Conservation (phyloP, 495 filamentous ascomycete species). For the Viridothelium virens region DNA sequence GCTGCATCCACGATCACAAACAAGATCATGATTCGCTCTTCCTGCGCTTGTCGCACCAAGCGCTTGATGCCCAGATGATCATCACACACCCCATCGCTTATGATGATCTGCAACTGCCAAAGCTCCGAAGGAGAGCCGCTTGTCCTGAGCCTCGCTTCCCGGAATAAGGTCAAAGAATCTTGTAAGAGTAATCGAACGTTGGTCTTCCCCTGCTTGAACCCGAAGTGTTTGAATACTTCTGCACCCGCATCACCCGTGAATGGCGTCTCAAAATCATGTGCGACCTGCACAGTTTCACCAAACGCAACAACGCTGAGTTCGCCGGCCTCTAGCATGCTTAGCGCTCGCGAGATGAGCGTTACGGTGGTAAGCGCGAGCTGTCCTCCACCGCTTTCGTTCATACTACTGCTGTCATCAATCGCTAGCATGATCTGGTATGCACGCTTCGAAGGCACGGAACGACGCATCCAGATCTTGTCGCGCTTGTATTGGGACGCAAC, state of each 20-base stretch:
- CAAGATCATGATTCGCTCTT: conserved; percentile 94
- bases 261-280: conserved; percentile 77
- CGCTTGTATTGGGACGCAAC: conserved; percentile 96
- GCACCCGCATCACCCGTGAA: conserved; percentile 79
- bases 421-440: conserved; percentile 95
- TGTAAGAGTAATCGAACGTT: conserved; percentile 73
- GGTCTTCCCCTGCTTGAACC: conserved; percentile 75
- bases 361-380: conserved; percentile 84
- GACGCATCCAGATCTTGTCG: conserved; percentile 99
- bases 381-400: conserved; percentile 65
- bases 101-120: conserved; percentile 93
- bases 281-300: conserved; percentile 74
- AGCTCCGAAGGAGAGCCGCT: conserved; percentile 61
- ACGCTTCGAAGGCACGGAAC: conserved; percentile 81
- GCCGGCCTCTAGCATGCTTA: conserved; percentile 88
- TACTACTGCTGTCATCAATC: conserved; percentile 89
- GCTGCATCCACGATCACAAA: conserved; percentile 91
- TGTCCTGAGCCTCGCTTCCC: conserved; percentile 57
- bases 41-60: conserved; percentile 75
- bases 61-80: conserved; percentile 75
- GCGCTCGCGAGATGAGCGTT: conserved; percentile 72
- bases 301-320: conserved; percentile 86
- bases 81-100: conserved; percentile 88
- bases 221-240: conserved; percentile 73
- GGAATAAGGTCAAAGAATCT: conserved; percentile 72